These are phyloP conservation scores for Tylopilus felleus DNA, from an alignment of 768 basidiomycete species.

Conservation along the genomic window DNA sequence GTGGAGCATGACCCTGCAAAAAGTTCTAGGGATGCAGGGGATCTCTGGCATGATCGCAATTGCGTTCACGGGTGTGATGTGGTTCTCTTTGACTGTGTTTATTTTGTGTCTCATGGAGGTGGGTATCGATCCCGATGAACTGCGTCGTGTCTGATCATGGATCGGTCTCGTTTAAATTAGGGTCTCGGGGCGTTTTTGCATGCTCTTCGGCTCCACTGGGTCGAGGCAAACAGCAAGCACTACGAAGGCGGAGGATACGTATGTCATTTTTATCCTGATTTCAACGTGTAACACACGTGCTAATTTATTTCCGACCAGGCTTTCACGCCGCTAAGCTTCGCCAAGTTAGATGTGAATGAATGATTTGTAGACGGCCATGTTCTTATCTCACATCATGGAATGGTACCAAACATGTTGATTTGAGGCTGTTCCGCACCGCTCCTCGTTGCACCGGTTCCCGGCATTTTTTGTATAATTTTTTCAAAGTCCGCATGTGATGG, in stretches of 20 bases:
- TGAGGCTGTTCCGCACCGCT: slow-evolving; percentile 14
- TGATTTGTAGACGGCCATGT: slow-evolving; percentile 15
- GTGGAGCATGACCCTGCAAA: slow-evolving; percentile 82
- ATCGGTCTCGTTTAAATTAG: slow-evolving; percentile 36
- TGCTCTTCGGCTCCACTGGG: slow-evolving; percentile 96
- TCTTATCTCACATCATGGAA: not conserved
- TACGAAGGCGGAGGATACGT: slow-evolving; percentile 89
- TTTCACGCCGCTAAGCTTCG: slow-evolving; percentile 49
- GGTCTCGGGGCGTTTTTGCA: slow-evolving; percentile 95
- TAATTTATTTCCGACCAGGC: slow-evolving; percentile 35
- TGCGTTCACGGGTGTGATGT: slow-evolving; percentile 54
- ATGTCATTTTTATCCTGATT: slow-evolving; percentile 35
- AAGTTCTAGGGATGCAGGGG: slow-evolving; percentile 57
- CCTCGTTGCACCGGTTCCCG: not conserved
- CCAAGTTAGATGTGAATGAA: slow-evolving; percentile 38
- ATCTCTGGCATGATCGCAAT: slow-evolving; percentile 58
- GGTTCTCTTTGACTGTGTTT: slow-evolving; percentile 74
- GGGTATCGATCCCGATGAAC: slow-evolving; percentile 28
- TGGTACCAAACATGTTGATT: not conserved
- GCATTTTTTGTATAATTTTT: slow-evolving; percentile 17
- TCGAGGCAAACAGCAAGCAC: slow-evolving; percentile 96
- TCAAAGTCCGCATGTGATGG: slow-evolving; percentile 30
- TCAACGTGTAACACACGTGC: slow-evolving; percentile 27
- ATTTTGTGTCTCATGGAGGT: slow-evolving; percentile 97
- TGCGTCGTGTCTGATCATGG: slow-evolving; percentile 15